These are phyloP conservation scores for Pholiota conissans DNA, from an alignment of 768 basidiomycete species.

Conservation along the genomic window DNA sequence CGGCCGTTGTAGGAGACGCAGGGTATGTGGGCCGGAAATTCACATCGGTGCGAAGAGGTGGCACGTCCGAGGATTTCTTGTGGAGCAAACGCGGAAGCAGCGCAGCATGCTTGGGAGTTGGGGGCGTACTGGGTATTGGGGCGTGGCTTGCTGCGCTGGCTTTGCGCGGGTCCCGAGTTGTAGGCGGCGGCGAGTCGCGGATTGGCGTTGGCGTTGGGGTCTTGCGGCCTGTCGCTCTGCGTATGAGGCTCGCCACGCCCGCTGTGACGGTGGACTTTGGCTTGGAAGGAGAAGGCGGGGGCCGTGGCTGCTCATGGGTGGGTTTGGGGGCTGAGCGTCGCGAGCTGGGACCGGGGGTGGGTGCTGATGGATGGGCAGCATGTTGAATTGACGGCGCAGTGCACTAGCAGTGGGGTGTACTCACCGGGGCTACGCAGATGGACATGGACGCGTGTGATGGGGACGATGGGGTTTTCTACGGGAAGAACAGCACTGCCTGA, in stretches of 20 bases:
- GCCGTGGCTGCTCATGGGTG: background rate
- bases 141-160: background rate
- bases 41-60: constrained; percentile 25
- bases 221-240: constrained; percentile 38
- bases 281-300: constrained; percentile 15
- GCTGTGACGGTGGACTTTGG: constrained; percentile 27
- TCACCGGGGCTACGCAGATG: background rate
- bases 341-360: background rate
- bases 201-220: constrained; percentile 7
- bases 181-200: background rate
- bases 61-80: constrained; percentile 30
- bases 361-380: background rate
- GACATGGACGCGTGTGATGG: constrained; percentile 18
- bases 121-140: background rate
- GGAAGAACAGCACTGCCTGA: constrained; percentile 33
- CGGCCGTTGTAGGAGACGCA: constrained; percentile 1
- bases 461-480: constrained; percentile 27
- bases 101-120: constrained; percentile 27
- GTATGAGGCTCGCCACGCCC: constrained; percentile 36
- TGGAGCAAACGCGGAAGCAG: constrained; percentile 32
- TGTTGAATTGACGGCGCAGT: background rate
- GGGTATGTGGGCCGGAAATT: constrained; percentile 18
- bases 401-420: background rate
- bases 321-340: background rate
- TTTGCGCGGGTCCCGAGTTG: background rate